Evolutionary conservation across 2,329 filamentous ascomycete genomes (phyloP).

Genomic region (Sporothrix dimorphospora): DNA sequence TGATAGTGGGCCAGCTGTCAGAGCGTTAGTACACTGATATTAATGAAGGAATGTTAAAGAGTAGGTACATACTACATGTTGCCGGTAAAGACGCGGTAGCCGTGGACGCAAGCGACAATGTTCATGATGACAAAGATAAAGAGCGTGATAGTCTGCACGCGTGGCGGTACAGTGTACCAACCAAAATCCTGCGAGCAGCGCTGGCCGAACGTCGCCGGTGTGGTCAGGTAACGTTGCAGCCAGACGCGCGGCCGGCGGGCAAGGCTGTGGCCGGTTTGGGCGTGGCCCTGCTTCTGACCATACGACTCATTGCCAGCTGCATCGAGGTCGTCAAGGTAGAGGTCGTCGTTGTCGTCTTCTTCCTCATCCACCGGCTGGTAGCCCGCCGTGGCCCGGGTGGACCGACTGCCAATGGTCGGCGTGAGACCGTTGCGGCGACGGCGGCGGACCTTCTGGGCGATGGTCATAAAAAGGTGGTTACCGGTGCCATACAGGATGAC

Average conservation of each 20-base stretch:
- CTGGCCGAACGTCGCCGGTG: slow-evolving; percentile 47
- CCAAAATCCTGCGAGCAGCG: slow-evolving; percentile 49
- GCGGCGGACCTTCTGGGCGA: background rate
- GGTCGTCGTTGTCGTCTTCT: background rate
- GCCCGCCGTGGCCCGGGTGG: background rate
- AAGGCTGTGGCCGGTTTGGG: background rate
- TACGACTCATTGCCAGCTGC: background rate
- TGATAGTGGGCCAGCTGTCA: slow-evolving; percentile 26
- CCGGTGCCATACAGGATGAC: slow-evolving; percentile 38
- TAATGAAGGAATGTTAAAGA: background rate
- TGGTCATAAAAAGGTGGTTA: background rate
- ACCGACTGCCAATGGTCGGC: background rate
- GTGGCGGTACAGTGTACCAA: slow-evolving; percentile 38
- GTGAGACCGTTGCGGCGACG: background rate
- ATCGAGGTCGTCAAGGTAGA: background rate
- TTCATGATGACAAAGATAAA: slow-evolving; percentile 30
- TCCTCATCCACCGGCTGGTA: background rate
- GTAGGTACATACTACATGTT: slow-evolving; percentile 34
- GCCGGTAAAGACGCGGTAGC: slow-evolving; percentile 33
- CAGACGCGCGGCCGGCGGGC: slow-evolving; percentile 25
- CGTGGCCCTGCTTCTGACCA: background rate
- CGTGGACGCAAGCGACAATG: slow-evolving; percentile 26
- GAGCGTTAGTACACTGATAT: background rate
- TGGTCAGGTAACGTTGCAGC: slow-evolving; percentile 28
- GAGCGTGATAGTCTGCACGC: slow-evolving; percentile 33